These are phyloP conservation scores for Colletotrichum cuscutae DNA, from an alignment of 2,329 filamentous ascomycete species.

Conservation along the genomic window DNA sequence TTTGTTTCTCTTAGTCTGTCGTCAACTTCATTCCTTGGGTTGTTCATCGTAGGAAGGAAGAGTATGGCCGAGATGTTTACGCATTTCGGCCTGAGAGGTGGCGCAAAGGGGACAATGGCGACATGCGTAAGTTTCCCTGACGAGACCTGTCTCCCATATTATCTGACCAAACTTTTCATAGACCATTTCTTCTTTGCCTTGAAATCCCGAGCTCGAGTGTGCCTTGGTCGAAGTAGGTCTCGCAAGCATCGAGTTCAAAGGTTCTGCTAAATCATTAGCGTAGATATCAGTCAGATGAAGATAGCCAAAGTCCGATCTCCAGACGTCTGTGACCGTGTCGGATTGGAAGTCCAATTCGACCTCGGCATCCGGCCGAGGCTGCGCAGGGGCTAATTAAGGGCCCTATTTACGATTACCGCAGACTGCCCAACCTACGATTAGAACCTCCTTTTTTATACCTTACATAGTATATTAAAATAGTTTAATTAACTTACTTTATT, in stretches of 20 bases:
- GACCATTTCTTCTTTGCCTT: constrained; percentile 25
- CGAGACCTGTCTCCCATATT: not conserved
- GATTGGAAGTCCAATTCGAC: too few relatives aligned
- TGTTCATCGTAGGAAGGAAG: constrained; percentile 34
- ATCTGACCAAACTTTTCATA: not conserved
- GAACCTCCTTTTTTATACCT: too few relatives aligned
- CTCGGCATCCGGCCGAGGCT: too few relatives aligned
- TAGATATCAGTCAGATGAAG: constrained; percentile 32
- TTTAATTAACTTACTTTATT: too few relatives aligned
- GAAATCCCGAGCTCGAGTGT: constrained; percentile 11
- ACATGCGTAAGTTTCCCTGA: constrained; percentile 10
- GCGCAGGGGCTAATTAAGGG: too few relatives aligned
- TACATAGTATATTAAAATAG: too few relatives aligned
- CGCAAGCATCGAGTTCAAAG: not conserved
- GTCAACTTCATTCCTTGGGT: constrained; percentile 42
- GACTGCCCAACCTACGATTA: too few relatives aligned
- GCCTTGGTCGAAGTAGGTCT: not conserved
- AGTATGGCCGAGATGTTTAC: constrained; percentile 15
- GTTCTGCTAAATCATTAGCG: not conserved
- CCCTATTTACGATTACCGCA: too few relatives aligned
- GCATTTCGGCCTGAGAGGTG: constrained; percentile 27
- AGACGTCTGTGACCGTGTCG: accelerated
- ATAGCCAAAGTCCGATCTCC: constrained; percentile 14
- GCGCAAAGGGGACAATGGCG: constrained; percentile 11
- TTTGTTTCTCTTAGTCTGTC: constrained; percentile 5